Percentiles rank a stretch among this genome's conserved stretches.
phyloP scores from a whole-genome alignment of 176 grass and related monocot genomes.

The Musa beccarii region DNA sequence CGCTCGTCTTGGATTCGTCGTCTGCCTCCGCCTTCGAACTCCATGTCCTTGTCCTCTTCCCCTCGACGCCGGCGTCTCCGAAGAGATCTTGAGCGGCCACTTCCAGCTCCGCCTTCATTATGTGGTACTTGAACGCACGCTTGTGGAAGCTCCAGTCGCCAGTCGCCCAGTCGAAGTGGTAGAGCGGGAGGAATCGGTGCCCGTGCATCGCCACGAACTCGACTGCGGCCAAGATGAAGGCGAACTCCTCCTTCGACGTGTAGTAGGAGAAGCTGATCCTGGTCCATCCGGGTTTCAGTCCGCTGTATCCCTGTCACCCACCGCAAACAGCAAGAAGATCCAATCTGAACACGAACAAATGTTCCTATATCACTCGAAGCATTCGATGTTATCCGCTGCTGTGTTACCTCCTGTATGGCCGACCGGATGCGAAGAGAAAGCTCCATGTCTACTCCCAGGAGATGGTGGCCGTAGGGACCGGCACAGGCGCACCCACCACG shows the following conservation, averaged over 20 bases:
- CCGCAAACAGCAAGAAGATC: too few species aligned
- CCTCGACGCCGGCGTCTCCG: neutral
- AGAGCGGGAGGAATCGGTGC: constrained; percentile 51
- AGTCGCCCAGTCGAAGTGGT: constrained; percentile 57
- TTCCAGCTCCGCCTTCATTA: constrained; percentile 23
- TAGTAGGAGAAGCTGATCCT: constrained; percentile 76
- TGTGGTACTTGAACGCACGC: constrained; percentile 29
- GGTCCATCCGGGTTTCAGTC: constrained; percentile 78
- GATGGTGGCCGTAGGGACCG: constrained; percentile 51
- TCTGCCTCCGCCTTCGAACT: neutral
- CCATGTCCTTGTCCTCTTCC: neutral
- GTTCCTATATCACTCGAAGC: too few species aligned
- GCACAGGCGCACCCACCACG: constrained; percentile 75
- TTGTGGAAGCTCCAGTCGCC: constrained; percentile 55
- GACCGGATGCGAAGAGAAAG: constrained; percentile 57
- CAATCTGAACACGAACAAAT: too few species aligned
- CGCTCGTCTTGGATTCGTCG: constrained; percentile 4
- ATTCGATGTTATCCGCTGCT: too few species aligned
- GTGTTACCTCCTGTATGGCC: constrained; percentile 35
- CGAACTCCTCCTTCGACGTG: constrained; percentile 51
- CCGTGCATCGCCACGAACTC: constrained; percentile 53
- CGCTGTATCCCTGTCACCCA: constrained; percentile 45
- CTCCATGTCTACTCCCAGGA: constrained; percentile 35
- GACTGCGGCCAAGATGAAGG: constrained; percentile 42
- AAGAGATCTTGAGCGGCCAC: neutral